Evolutionary conservation across 495 filamentous ascomycete species (phyloP), one percentile per base, ranked within the genome.

Genomic region (Tuber borchii): DNA sequence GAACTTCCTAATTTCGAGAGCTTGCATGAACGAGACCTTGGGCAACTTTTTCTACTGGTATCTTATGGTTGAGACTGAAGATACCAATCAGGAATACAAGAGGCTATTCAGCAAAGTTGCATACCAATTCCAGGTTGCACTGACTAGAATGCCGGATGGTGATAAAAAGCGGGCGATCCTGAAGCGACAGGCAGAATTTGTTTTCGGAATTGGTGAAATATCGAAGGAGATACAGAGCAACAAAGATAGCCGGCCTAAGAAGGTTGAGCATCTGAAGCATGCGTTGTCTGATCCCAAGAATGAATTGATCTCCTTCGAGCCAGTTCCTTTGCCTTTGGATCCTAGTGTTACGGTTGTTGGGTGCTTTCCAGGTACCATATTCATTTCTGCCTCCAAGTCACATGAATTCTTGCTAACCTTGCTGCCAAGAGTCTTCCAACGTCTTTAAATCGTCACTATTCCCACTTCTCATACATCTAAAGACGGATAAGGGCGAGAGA

Each of bases 1-100:
- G 26, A 88, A 89, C 61, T 98, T 99, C 83, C 87, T 99, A 17
- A 94, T 99, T 72, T 88, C 89, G 0, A 88, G 96, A 46, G 95
- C 96, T 14, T 90, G 91, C 20, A 88, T 91, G 73, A 97, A 95
- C 79, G 90, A 96, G 79, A 91, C 92, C 73, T 88, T 99, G 1
- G 95, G 94, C 8, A 99, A 95, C 82, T 97, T 93, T 83, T 88
- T 99, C 70, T 93, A 96, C 84, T 99, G 95, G 95, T 99, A 98
- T 83, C 87, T 99, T 1, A 97, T 97, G 90, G 96, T 98, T 4
- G 96, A 99, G 83, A 93, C 90, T 51, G 87, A 87, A 71, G 95
- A 97, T 81, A 94, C 97, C 80, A 88, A 90, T 73, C 87, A 88
- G 31, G 89, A 90, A 71, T 91, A 93, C 76, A 93, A 91, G 42